Evolutionary conservation across 306 rosid genomes (phyloP).

Genomic region (Sesbania bispinosa): DNA sequence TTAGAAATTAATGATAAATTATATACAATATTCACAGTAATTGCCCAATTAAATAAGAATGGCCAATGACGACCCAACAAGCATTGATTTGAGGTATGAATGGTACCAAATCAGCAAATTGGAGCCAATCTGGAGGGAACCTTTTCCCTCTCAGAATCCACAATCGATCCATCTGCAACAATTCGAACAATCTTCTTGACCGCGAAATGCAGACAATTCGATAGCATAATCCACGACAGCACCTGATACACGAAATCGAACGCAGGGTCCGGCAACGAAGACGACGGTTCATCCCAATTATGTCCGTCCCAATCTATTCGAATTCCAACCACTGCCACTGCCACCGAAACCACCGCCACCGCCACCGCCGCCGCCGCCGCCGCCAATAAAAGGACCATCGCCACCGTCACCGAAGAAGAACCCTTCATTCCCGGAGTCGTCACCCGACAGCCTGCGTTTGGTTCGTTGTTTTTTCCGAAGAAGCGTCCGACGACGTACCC

Average conservation of each 20-base stretch:
- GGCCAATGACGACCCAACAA: not conserved
- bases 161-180: constrained; percentile 46
- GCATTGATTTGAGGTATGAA: not conserved
- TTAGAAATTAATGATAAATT: constrained; percentile 7
- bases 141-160: constrained; percentile 62
- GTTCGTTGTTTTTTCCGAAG: constrained; percentile 63
- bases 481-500: constrained; percentile 46
- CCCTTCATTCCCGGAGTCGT: constrained; percentile 39
- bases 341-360: constrained; percentile 32
- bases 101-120: constrained; percentile 45
- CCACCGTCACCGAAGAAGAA: constrained; percentile 51
- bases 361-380: too few relatives aligned
- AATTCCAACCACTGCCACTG: constrained; percentile 75
- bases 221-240: constrained; percentile 76
- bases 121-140: constrained; percentile 58
- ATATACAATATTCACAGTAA: constrained; percentile 28
- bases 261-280: constrained; percentile 71
- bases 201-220: constrained; percentile 84
- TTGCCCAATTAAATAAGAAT: not conserved
- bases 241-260: constrained; percentile 83
- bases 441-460: constrained; percentile 51
- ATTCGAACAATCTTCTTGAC: constrained; percentile 65
- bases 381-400: constrained; percentile 35
- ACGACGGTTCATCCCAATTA: constrained; percentile 62
- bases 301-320: constrained; percentile 52